Evolutionary conservation across 345 rosid species (phyloP).

Genomic region (Eutrema japonicum): DNA sequence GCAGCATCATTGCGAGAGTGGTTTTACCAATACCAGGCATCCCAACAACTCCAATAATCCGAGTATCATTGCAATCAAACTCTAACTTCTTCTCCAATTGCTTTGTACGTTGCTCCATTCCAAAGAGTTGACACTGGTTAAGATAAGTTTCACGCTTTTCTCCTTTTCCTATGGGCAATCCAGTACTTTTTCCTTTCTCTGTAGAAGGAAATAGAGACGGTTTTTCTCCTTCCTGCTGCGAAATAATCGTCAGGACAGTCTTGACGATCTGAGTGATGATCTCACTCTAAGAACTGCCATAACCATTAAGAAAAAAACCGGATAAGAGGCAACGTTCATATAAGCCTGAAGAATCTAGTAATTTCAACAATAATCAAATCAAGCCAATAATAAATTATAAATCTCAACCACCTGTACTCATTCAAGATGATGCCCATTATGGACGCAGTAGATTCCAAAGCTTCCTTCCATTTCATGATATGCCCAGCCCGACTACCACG

Average conservation of each 20-base stretch:
- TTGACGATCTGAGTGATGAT: neutral
- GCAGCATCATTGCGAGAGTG: neutral
- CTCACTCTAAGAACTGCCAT: neutral
- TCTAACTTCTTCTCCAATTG: slow-evolving; percentile 1
- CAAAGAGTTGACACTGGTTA: neutral
- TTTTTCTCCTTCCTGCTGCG: neutral
- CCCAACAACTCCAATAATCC: neutral
- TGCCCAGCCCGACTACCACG: neutral
- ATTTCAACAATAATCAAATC: neutral
- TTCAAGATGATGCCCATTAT: neutral
- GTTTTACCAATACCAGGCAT: slow-evolving; percentile 11
- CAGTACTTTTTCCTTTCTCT: neutral
- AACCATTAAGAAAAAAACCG: neutral
- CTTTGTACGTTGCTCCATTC: neutral
- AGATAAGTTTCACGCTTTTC: neutral
- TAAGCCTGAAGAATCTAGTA: no score
- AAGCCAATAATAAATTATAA: neutral
- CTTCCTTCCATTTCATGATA: slow-evolving; percentile 18
- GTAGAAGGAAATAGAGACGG: neutral
- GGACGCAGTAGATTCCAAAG: neutral
- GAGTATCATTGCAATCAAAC: neutral
- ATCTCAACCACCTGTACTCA: neutral
- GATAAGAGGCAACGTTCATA: neutral
- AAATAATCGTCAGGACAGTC: neutral
- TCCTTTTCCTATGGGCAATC: neutral